Conservation (phyloP, 106 monocot genomes). For the Hemerocallis citrina region DNA sequence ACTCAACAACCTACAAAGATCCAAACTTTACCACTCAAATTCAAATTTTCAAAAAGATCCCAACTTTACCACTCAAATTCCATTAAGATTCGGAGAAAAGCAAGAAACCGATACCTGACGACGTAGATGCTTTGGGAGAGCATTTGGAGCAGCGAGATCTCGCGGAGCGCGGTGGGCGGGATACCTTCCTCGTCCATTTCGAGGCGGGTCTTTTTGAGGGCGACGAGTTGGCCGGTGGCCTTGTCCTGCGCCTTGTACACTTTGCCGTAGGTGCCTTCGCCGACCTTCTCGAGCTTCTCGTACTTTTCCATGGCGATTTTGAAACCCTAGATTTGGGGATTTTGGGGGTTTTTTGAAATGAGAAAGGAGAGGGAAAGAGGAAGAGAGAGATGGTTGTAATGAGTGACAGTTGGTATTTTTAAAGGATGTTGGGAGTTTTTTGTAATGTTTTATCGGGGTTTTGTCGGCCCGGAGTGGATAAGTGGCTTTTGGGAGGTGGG, state of each 20-base stretch:
- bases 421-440: no score
- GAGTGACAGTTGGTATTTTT: no score
- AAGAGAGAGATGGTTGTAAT: no score
- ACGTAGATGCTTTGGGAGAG: slow-evolving; percentile 87
- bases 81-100: no score
- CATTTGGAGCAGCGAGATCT: slow-evolving; percentile 91
- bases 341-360: slow-evolving; percentile 3
- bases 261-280: slow-evolving; percentile 99
- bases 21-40: no score
- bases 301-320: slow-evolving; percentile 69
- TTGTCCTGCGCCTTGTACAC: slow-evolving; percentile 96
- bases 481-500: no score
- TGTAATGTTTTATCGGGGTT: no score
- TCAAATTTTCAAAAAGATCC: no score
- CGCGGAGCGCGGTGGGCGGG: slow-evolving; percentile 93
- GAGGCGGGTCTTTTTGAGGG: slow-evolving; percentile 95
- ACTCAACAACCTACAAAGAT: slow-evolving; percentile 46
- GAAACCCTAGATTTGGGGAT: no score
- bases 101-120: slow-evolving; percentile 61
- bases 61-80: no score
- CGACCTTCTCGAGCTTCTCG: slow-evolving; percentile 99
- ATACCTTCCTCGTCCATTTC: slow-evolving; percentile 99
- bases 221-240: slow-evolving; percentile 84
- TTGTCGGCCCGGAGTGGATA: no score
- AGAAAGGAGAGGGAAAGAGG: background rate